A percentile compares a stretch with the other conserved stretches of the same genome.
These are phyloP conservation scores for Macrolepiota albuminosa DNA, from an alignment of 768 basidiomycete genomes.

Conservation along the genomic window DNA sequence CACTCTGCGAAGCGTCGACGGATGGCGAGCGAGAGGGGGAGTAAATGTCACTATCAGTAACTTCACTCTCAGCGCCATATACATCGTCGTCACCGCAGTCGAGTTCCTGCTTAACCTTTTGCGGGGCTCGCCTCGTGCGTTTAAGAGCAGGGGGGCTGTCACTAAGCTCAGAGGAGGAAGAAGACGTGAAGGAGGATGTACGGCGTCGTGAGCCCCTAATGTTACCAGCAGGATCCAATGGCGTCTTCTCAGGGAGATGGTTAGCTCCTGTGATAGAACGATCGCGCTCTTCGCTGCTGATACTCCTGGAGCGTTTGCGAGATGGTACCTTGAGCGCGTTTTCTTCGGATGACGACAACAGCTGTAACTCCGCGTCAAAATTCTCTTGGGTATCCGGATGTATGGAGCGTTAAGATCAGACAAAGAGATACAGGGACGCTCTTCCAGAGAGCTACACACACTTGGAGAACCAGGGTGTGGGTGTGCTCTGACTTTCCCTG, in stretches of 20 bases:
- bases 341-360: constrained; percentile 2
- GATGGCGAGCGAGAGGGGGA: constrained; percentile 19
- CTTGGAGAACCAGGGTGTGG: constrained; percentile 2
- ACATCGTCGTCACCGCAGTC: background rate
- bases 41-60: constrained; percentile 16
- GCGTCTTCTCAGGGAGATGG: background rate
- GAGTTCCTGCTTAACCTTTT: constrained; percentile 1
- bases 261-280: background rate
- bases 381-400: constrained; percentile 3
- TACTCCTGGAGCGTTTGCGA: constrained; percentile 9
- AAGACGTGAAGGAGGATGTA: constrained; percentile 13
- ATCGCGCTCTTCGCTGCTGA: background rate
- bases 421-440: constrained; percentile 12
- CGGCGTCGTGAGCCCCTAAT: constrained; percentile 6
- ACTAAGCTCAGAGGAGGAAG: constrained; percentile 8
- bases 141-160: constrained; percentile 5
- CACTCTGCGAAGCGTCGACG: constrained; percentile 12
- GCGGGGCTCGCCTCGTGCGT: constrained; percentile 4
- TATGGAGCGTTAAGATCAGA: constrained; percentile 18
- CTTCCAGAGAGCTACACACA: constrained; percentile 4
- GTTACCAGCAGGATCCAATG: background rate
- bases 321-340: background rate
- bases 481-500: constrained; percentile 1
- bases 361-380: background rate
- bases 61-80: constrained; percentile 13